These are phyloP conservation scores for Neurospora intermedia DNA, from an alignment of 495 filamentous ascomycete species.

Conservation along the genomic window DNA sequence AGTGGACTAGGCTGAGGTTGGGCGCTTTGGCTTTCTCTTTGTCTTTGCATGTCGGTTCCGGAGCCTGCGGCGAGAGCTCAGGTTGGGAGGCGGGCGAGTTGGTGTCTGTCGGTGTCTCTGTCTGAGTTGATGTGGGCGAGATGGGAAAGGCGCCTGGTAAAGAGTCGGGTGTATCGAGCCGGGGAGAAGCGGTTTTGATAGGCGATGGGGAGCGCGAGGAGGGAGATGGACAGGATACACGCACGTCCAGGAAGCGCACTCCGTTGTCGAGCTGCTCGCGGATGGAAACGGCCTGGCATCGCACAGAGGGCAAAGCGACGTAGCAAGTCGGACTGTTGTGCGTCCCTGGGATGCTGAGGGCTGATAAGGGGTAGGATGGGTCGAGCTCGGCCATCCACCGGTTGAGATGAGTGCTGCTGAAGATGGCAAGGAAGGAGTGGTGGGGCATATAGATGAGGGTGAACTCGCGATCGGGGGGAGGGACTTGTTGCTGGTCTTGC, in stretches of 20 bases:
- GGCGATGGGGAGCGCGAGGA: slow-evolving; percentile 19
- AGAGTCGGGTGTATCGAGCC: slow-evolving; percentile 38
- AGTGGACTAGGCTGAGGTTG: slow-evolving; percentile 45
- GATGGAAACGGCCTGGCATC: slow-evolving; percentile 77
- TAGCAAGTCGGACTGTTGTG: slow-evolving; percentile 87
- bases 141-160: slow-evolving; percentile 36
- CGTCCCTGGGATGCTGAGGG: slow-evolving; percentile 86
- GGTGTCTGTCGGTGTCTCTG: slow-evolving; percentile 1
- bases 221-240: slow-evolving; percentile 38
- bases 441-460: slow-evolving; percentile 61
- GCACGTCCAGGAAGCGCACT: slow-evolving; percentile 88
- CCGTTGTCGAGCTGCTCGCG: slow-evolving; percentile 76
- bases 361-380: slow-evolving; percentile 59
- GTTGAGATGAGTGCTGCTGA: slow-evolving; percentile 57
- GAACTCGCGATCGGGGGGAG: slow-evolving; percentile 36
- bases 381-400: slow-evolving; percentile 73
- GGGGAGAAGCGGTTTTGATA: slow-evolving; percentile 2
- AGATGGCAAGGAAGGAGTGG: slow-evolving; percentile 60
- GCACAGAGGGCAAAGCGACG: slow-evolving; percentile 77
- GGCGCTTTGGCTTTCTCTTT: slow-evolving; percentile 36
- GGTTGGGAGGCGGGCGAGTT: neutral
- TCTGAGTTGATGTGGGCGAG: slow-evolving; percentile 35
- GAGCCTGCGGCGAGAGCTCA: neutral
- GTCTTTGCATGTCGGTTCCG: slow-evolving; percentile 43
- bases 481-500: neutral